Base-by-base conservation (phyloP, 139 green algal species). In the Haematococcus sp. region DNA sequence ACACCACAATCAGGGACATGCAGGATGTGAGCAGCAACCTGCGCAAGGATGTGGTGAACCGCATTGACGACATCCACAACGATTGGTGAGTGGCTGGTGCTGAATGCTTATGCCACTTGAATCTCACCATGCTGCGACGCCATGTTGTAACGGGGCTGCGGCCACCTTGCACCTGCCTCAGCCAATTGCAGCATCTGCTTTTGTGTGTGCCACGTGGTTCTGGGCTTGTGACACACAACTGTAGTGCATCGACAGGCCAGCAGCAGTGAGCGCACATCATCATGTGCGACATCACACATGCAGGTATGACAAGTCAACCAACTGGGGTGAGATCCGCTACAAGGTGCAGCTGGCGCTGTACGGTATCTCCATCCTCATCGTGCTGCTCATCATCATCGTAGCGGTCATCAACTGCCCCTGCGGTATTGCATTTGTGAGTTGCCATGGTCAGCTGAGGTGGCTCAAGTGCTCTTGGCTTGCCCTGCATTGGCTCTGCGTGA, bases 381-480 rank as follows among this genome's bases (percentile, higher is more conserved):
- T 55, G 22, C 51, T 67, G 30, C 7, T 56, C 9, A 35, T 74
- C 13, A 28, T 74, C 54, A 19, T 74, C 20, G 40, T 74, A 1
- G 51, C 52, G 33, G 32, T 19, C 22, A 55, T 74, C 68, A 74
- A 74, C 68, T 74, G 68, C 68, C 68, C 68, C 52, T 74, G 68
- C 52, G 68, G 68, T 51, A 67, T 74, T 22, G 68, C 22, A 20
- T 56, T 5, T 19, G 52, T 56, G 4, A 56, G 63, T 25, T n/a
- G n/a, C n/a, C n/a, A n/a, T n/a, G n/a, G n/a, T n/a, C n/a, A n/a
- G n/a, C n/a, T n/a, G n/a, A n/a, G n/a, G n/a, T n/a, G n/a, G n/a
- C n/a, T n/a, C n/a, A n/a, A n/a, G n/a, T n/a, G n/a, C n/a, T n/a
- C n/a, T n/a, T n/a, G n/a, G n/a, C n/a, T n/a, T n/a, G n/a, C n/a